Evolutionary conservation across 768 basidiomycete species (phyloP).

Genomic region (Postia placenta): DNA sequence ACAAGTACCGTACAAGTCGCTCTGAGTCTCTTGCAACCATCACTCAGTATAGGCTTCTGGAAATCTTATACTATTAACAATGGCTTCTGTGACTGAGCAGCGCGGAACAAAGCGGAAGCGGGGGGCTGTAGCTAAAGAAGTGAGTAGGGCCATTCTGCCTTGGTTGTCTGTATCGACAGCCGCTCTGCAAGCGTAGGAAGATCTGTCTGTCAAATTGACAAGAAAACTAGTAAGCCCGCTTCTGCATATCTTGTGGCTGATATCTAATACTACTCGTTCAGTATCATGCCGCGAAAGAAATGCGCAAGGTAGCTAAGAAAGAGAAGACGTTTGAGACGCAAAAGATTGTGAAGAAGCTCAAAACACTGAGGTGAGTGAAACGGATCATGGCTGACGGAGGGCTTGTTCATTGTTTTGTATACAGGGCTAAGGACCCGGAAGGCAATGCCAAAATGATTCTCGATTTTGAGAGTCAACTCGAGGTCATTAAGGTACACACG

Average conservation of each 20-base stretch:
- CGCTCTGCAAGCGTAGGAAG: background rate
- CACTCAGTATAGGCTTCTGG: too few relatives aligned
- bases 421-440: conserved; percentile 28
- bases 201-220: background rate
- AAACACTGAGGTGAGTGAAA: conserved; percentile 49
- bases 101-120: background rate
- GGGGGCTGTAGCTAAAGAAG: background rate
- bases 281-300: conserved; percentile 72
- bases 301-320: conserved; percentile 73
- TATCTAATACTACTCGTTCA: conserved; percentile 22
- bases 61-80: background rate
- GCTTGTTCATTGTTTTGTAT: too few relatives aligned
- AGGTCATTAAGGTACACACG: conserved; percentile 57
- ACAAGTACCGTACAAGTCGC: too few relatives aligned
- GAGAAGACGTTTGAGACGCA: conserved; percentile 77
- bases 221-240: background rate
- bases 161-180: background rate
- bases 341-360: conserved; percentile 78
- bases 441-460: conserved; percentile 32
- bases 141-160: background rate
- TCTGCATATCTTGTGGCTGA: background rate
- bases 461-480: conserved; percentile 56
- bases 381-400: too few relatives aligned
- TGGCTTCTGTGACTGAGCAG: background rate
- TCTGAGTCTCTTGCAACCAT: too few relatives aligned